phyloP scores from a whole-genome alignment of 1,284 basidiomycete genomes.

The Trichosporon asahii region DNA sequence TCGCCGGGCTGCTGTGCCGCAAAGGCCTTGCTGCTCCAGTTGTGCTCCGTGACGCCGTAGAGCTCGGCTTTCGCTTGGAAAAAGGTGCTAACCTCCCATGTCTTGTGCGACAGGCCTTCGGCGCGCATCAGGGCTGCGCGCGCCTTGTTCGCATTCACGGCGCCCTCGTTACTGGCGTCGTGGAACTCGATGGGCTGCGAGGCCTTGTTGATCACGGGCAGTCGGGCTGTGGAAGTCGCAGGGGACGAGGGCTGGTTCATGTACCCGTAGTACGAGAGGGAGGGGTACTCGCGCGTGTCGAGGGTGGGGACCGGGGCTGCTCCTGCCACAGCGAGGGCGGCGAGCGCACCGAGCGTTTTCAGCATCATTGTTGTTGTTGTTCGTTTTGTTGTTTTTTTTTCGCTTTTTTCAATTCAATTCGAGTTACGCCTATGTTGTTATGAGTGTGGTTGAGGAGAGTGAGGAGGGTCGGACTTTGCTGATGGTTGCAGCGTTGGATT shows the following conservation, averaged over 20 bases:
- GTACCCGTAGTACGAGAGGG: constrained; percentile 4
- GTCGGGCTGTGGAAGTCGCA: too few relatives aligned
- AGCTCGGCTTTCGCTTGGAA: constrained; percentile 2
- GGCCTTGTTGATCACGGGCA: neutral
- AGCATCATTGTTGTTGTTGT: neutral
- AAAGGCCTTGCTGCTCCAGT: neutral
- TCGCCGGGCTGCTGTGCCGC: neutral
- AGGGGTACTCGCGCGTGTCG: neutral
- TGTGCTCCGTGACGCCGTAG: neutral
- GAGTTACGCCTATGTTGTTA: too few relatives aligned
- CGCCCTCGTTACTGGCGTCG: neutral
- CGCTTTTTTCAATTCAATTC: neutral
- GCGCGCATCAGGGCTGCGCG: neutral
- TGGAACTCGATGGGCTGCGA: neutral
- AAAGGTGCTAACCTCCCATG: neutral
- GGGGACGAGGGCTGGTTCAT: neutral
- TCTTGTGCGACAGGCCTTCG: neutral
- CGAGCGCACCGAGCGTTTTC: neutral
- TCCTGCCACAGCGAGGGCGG: neutral
- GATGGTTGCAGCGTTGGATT: too few relatives aligned
- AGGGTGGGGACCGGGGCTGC: neutral
- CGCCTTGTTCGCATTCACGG: neutral
- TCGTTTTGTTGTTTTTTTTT: neutral
- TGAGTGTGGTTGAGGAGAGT: neutral
- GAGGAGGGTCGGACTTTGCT: neutral